Evolutionary conservation across 805 yeast species (phyloP), one percentile per base, ranked within the genome.

Genomic region (Suhomyces canberraensis): DNA sequence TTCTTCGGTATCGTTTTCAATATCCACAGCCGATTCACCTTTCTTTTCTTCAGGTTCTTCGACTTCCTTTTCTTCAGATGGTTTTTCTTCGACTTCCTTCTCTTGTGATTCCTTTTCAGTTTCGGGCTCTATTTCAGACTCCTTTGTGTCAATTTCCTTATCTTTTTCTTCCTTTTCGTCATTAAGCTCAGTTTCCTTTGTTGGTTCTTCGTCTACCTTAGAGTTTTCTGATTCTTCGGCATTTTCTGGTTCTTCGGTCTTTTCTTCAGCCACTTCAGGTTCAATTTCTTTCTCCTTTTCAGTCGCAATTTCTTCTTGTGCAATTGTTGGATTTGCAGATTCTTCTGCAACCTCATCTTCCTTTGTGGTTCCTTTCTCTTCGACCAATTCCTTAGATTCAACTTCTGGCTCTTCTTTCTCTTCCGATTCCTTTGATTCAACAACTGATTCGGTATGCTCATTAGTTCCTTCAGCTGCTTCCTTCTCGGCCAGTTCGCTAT

Each of bases 51-150:
- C 27, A 3, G 22, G 13, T 20, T 30, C 35, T 4, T n/a, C 13
- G 15, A 3, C 4, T n/a, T 3, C 33, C 16, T 31, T 34, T 32
- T 25, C 21, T 33, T 36, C 46, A 30, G 30, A 42, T 35, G 36
- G 50, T 25, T 36, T 32, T 16, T 37, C 47, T 11, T 41, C 32
- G 16, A 21, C 38, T 25, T 3, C 4, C 25, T 13, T 29, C n/a
- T n/a, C n/a, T 11, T 11, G 11, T 7, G 32, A 20, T 18, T 18
- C 16, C 31, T 17, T 28, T 18, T 28, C 31, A 5, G 31, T n/a
- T n/a, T n/a, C 11, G 17, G 20, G n/a, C 17, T 28, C 21, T 11
- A 18, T 20, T 15, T 15, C 36, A 33, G 11, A 14, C 8, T 17
- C 31, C 15, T 33, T 15, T 15, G 9, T 16, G 4, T 24, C 22